A percentile compares a stretch with the other conserved stretches of the same genome.
Conservation (phyloP, 2,329 filamentous ascomycete genomes). For the Colletotrichum sidae region DNA sequence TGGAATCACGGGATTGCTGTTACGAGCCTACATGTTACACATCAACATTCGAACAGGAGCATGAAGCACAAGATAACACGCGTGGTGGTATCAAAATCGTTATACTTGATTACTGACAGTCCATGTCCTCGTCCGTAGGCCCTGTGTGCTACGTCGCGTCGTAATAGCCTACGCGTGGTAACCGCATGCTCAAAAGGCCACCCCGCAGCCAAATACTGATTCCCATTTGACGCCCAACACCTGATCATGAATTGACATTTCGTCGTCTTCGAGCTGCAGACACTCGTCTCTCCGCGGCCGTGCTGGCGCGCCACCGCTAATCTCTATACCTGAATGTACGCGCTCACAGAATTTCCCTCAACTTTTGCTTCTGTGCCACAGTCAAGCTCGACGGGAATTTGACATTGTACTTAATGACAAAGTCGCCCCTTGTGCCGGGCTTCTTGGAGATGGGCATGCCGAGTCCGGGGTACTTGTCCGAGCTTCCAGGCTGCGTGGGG, state of each 20-base stretch:
- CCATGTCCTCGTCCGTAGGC: conserved; percentile 25
- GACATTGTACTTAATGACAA: conserved; percentile 91
- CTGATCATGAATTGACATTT: conserved; percentile 26
- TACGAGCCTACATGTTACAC: background rate
- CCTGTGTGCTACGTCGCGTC: background rate
- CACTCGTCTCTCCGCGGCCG: conserved; percentile 8
- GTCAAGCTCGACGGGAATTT: conserved; percentile 88
- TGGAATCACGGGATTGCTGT: too few species aligned
- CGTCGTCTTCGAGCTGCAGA: background rate
- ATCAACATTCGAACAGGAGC: background rate
- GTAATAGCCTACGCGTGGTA: conserved; percentile 5
- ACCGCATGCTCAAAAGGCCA: conserved; percentile 24
- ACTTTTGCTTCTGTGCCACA: conserved; percentile 78
- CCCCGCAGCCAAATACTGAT: background rate
- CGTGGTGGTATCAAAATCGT: background rate
- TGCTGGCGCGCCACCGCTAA: background rate
- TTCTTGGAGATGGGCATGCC: conserved; percentile 98
- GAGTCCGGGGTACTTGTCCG: conserved; percentile 83
- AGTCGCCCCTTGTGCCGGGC: conserved; percentile 84
- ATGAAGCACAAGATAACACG: background rate
- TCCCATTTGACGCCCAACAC: conserved; percentile 21
- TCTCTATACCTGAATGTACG: background rate
- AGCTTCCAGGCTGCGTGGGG: conserved; percentile 86
- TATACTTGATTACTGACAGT: conserved; percentile 22
- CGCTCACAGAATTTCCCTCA: conserved; percentile 80